Evolutionary conservation across 352 stramenopile species (phyloP).

Genomic region (Pythium pyrilobum): DNA sequence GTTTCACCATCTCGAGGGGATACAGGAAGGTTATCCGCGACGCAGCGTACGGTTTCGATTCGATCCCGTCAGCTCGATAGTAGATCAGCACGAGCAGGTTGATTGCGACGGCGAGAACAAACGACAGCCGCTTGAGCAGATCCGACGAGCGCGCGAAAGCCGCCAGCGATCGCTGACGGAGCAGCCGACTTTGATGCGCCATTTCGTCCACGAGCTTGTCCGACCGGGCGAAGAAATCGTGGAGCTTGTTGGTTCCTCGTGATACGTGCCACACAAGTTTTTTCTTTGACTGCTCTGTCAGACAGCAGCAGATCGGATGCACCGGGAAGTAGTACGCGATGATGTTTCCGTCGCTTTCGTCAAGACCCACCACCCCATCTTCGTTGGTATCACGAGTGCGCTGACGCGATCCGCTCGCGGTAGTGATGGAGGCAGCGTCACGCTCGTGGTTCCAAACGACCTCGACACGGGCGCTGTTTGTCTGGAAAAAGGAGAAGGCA

Average conservation of each 20-base stretch:
- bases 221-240: conserved; percentile 57
- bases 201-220: conserved; percentile 75
- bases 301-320: conserved; percentile 68
- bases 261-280: conserved; percentile 66
- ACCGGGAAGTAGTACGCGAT: conserved; percentile 73
- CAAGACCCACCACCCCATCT: background rate
- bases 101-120: conserved; percentile 41
- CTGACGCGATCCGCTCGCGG: no score
- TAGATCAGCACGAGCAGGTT: conserved; percentile 60
- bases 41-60: conserved; percentile 45
- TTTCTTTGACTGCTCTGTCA: conserved; percentile 68
- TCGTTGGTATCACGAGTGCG: background rate
- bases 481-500: conserved; percentile 65
- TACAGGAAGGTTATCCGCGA: conserved; percentile 32
- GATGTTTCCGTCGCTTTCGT: conserved; percentile 8
- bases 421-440: background rate
- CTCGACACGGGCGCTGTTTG: conserved; percentile 58
- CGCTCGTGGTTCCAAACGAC: conserved; percentile 54
- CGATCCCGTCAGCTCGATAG: conserved; percentile 45
- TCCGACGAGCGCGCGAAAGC: conserved; percentile 27
- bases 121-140: conserved; percentile 51
- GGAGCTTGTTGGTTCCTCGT: conserved; percentile 51
- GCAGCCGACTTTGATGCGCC: conserved; percentile 45
- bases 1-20: background rate
- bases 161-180: background rate